Evolutionary conservation across 768 basidiomycete species (phyloP).

Genomic region (Termitomyces sp.): DNA sequence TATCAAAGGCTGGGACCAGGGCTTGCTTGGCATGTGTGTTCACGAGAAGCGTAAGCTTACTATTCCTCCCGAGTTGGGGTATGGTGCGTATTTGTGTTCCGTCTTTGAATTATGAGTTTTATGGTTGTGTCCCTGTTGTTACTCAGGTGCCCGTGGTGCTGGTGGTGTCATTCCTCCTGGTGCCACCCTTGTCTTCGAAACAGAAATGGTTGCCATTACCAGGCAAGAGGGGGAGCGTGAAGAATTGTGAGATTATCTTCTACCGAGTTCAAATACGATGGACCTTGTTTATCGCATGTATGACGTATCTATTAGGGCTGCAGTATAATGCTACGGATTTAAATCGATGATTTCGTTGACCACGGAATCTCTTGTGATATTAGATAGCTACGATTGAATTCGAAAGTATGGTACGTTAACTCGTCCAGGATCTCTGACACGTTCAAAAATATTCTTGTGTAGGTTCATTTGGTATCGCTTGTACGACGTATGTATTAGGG

Average conservation of each 20-base stretch:
- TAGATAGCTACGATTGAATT: too few species aligned
- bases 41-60: conserved; percentile 85
- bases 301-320: not conserved
- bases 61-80: conserved; percentile 76
- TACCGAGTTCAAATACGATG: not conserved
- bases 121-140: not conserved
- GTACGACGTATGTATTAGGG: not conserved
- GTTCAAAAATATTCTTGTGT: not conserved
- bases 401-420: not conserved
- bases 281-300: not conserved
- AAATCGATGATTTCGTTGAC: not conserved
- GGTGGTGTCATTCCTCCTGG: conserved; percentile 64
- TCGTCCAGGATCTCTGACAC: not conserved
- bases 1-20: conserved; percentile 83
- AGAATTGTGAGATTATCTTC: not conserved
- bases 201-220: conserved; percentile 71
- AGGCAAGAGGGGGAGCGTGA: not conserved
- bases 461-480: not conserved
- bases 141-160: conserved; percentile 68
- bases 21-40: conserved; percentile 80
- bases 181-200: conserved; percentile 81
- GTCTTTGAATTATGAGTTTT: not conserved
- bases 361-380: too few species aligned
- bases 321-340: not conserved
- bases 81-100: conserved; percentile 52